phyloP scores from a whole-genome alignment of 2,329 filamentous ascomycete species.

The Amylocarpus encephaloides region DNA sequence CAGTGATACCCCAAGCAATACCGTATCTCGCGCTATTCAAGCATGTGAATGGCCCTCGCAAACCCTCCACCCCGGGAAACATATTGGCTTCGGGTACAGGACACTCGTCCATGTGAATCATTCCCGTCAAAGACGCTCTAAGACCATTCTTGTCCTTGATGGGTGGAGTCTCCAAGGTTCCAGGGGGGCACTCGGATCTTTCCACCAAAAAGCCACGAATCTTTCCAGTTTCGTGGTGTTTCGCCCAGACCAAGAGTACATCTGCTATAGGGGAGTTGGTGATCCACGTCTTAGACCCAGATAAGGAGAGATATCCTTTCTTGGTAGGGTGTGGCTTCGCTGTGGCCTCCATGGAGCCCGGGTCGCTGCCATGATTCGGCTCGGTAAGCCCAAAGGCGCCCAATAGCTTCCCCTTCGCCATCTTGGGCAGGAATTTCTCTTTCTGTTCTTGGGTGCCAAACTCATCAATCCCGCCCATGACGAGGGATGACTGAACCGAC shows the following conservation, averaged over 20 bases:
- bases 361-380: conserved; percentile 88
- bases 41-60: conserved; percentile 85
- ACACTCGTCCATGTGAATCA: conserved; percentile 92
- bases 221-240: conserved; percentile 83
- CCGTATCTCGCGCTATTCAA: conserved; percentile 90
- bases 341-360: conserved; percentile 81
- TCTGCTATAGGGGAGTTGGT: conserved; percentile 90
- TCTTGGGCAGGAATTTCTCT: conserved; percentile 69
- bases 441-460: conserved; percentile 85
- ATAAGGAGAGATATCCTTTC: conserved; percentile 73
- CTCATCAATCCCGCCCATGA: conserved; percentile 87
- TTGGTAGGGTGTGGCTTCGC: conserved; percentile 81
- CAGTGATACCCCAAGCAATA: conserved; percentile 90
- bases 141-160: conserved; percentile 96
- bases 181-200: conserved; percentile 73
- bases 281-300: conserved; percentile 89
- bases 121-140: conserved; percentile 87
- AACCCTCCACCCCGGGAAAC: conserved; percentile 83
- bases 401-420: conserved; percentile 76
- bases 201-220: conserved; percentile 92
- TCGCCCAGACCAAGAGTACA: conserved; percentile 85
- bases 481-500: conserved; percentile 89
- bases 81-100: conserved; percentile 88
- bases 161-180: conserved; percentile 82
- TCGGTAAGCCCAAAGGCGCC: conserved; percentile 89